Evolutionary conservation across 139 green algal genomes (phyloP), one percentile per base, ranked within the genome.

Genomic region (Micractinium conductrix): DNA sequence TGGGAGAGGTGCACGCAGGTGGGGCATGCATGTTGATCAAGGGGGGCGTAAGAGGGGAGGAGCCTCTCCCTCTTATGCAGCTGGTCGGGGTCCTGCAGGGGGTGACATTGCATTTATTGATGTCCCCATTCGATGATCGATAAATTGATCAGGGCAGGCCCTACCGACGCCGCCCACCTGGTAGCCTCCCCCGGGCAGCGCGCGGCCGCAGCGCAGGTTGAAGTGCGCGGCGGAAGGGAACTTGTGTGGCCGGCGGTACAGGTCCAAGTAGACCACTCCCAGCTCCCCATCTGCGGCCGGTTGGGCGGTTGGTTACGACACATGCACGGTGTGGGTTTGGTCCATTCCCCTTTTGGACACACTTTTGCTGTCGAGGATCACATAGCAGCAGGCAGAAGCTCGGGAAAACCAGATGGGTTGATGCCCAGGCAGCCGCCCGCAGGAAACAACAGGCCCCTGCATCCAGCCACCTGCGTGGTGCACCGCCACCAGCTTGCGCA

Each of bases 141-240:
- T n/a, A n/a, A n/a, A n/a, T n/a, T n/a, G n/a, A 80, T 7, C 73
- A 28, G 53, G 37, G 9, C 16, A 53, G 38, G 1, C 2, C 1
- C 69, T 48, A 28, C 1, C 38, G 19, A 75, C 17, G n/a, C 3
- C 12, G 5, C 78, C 26, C 60, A 74, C 74, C 88, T 92, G 91
- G 83, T 89, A 90, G 50, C 8, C 40, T 12, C 83, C 89, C 63
- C 73, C 81, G 7, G 62, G 67, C 79, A 91, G 80, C 40, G 74
- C 12, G 6, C 91, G 85, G 3, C 93, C 92, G 83, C 95, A 98
- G 21, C 91, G 89, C 79, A 98, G 90, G 10, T 92, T 97, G 91
- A 98, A 98, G 63, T 96, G 93, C 4, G 96, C 93, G 8, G 93
- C 91, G 55, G 91, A 89, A 0, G 86, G 79, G 84, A 93, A 94